Evolutionary conservation across 2,329 filamentous ascomycete species (phyloP).

Genomic region (Nemania abortiva): DNA sequence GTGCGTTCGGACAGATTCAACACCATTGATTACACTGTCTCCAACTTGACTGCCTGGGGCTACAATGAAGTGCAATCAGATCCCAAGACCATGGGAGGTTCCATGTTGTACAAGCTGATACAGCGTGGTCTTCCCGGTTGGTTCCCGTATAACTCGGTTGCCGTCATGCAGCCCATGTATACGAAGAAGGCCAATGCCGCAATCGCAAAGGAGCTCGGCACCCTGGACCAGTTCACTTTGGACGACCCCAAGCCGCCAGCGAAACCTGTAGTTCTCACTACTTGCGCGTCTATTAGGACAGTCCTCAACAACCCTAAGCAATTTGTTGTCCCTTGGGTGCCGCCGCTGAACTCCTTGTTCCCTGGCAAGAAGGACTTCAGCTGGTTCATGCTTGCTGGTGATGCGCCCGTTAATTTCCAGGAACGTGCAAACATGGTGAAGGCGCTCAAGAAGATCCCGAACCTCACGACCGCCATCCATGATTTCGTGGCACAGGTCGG

Average conservation of each 20-base stretch:
- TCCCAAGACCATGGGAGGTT: conserved; percentile 56
- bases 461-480: conserved; percentile 50
- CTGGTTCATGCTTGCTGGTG: conserved; percentile 53
- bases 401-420: not conserved
- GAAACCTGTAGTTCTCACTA: conserved; percentile 48
- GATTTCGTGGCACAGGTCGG: conserved; percentile 53
- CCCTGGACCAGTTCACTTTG: conserved; percentile 51
- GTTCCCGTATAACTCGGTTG: conserved; percentile 58
- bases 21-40: conserved; percentile 61
- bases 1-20: conserved; percentile 71
- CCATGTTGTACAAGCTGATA: conserved; percentile 61
- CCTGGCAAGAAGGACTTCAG: conserved; percentile 54
- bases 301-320: conserved; percentile 50
- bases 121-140: conserved; percentile 59
- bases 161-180: conserved; percentile 61
- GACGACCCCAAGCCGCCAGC: conserved; percentile 54
- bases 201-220: conserved; percentile 56
- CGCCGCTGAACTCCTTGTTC: conserved; percentile 51
- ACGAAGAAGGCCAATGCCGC: conserved; percentile 56
- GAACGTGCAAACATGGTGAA: conserved; percentile 45
- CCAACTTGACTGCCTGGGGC: conserved; percentile 58
- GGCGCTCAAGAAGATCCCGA: conserved; percentile 53
- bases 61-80: conserved; percentile 57
- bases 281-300: conserved; percentile 50
- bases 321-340: conserved; percentile 54